Conservation (phyloP, 169 alveolate species). For the Eimeria praecox region DNA sequence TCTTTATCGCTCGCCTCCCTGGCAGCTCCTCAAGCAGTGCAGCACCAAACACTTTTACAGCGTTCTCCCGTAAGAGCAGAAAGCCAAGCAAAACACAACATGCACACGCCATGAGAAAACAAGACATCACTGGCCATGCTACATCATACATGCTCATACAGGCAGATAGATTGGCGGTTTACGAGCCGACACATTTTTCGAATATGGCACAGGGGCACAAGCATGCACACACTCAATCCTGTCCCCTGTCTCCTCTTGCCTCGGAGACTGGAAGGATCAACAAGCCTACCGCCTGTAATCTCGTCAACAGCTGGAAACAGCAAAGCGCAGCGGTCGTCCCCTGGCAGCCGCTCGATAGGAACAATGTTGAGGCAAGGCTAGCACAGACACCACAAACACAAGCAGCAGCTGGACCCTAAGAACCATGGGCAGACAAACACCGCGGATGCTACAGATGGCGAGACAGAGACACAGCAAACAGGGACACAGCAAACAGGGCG, state of each 20-base stretch:
- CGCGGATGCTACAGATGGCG: neutral
- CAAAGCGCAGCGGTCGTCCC: slow-evolving; percentile 78
- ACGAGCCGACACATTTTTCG: neutral
- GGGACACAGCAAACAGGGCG: neutral
- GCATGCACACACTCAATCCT: neutral
- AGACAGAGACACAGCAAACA: neutral
- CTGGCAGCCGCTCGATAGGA: slow-evolving; percentile 67
- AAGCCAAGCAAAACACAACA: neutral
- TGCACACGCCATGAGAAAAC: neutral
- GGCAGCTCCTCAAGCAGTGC: neutral
- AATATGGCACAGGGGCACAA: neutral
- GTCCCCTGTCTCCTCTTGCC: neutral
- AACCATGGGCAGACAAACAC: neutral
- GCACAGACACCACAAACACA: neutral
- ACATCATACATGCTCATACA: neutral
- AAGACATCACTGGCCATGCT: neutral
- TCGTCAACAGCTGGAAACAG: slow-evolving; percentile 80
- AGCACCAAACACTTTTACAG: neutral
- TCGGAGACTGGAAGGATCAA: neutral
- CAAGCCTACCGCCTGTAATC: slow-evolving; percentile 43
- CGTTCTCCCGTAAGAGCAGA: neutral
- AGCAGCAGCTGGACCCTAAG: neutral
- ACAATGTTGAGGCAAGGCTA: slow-evolving; percentile 74
- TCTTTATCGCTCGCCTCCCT: neutral
- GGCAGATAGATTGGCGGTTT: neutral